Evolutionary conservation across 257 asterid species (phyloP).

Genomic region (Solanum neorickii): DNA sequence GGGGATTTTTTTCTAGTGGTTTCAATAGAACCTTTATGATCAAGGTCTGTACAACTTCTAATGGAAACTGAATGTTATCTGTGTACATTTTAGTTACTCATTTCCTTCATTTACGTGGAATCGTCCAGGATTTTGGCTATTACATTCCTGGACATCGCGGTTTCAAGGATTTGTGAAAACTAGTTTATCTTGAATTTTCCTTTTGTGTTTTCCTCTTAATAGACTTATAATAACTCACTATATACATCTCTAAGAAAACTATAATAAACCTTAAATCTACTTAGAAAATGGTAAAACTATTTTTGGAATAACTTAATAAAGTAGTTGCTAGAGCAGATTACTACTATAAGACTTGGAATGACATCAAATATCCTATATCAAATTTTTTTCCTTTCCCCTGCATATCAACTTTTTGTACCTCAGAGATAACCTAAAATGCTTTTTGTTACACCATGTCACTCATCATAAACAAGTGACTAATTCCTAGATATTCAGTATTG

Average conservation of each 20-base stretch:
- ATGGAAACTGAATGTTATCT: background rate
- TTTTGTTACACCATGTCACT: background rate
- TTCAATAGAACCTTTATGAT: slow-evolving; percentile 95
- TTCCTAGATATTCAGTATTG: background rate
- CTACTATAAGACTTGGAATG: background rate
- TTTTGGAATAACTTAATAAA: background rate
- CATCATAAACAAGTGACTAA: background rate
- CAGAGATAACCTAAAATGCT: background rate
- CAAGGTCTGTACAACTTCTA: slow-evolving; percentile 34
- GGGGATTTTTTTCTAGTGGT: slow-evolving; percentile 97
- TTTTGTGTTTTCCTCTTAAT: too few species aligned
- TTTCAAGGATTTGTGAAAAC: slow-evolving; percentile 36
- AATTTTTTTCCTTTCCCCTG: background rate
- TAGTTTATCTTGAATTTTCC: too few species aligned
- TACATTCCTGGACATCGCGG: slow-evolving; percentile 99
- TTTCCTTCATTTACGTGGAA: background rate
- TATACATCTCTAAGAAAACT: too few species aligned
- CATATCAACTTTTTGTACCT: background rate
- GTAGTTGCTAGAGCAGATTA: background rate
- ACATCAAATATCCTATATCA: background rate
- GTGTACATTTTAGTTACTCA: background rate
- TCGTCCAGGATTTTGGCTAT: slow-evolving; percentile 78
- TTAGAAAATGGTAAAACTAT: too few species aligned
- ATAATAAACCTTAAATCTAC: too few species aligned
- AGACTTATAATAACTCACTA: too few species aligned